phyloP scores from a whole-genome alignment of 257 asterid genomes.

The Nicotiana benthamiana region DNA sequence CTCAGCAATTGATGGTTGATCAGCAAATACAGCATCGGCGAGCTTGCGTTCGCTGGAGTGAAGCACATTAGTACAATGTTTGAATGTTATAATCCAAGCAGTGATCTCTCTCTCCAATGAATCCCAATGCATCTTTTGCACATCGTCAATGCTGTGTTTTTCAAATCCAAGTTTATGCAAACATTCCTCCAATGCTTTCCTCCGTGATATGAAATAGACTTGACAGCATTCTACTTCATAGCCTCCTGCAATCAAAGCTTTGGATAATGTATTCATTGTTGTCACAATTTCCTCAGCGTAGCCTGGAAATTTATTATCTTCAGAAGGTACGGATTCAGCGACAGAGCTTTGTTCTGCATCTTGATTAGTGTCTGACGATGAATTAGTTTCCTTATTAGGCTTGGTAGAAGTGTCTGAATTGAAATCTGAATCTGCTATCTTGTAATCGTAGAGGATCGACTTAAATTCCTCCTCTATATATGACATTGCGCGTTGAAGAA shows the following conservation, averaged over 20 bases:
- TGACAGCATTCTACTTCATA: constrained; percentile 62
- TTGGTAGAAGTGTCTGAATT: constrained; percentile 5
- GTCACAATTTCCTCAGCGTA: constrained; percentile 38
- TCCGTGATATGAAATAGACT: constrained; percentile 43
- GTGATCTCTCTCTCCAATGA: constrained; percentile 59
- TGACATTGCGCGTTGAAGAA: constrained; percentile 61
- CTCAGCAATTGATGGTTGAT: constrained; percentile 24
- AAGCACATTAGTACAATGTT: constrained; percentile 24
- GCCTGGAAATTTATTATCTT: constrained; percentile 24
- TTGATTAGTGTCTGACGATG: constrained; percentile 7
- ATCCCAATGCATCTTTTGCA: constrained; percentile 72
- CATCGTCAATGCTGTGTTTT: constrained; percentile 66
- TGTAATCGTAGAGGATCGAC: constrained; percentile 45
- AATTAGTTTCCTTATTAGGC: constrained; percentile 6
- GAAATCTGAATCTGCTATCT: constrained; percentile 8
- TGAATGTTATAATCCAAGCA: constrained; percentile 51
- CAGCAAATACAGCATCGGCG: constrained; percentile 31
- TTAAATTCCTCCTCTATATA: constrained; percentile 75
- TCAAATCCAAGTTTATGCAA: constrained; percentile 51
- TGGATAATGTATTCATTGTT: constrained; percentile 29
- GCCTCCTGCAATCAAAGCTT: constrained; percentile 50
- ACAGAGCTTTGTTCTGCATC: constrained; percentile 20
- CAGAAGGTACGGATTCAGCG: constrained; percentile 13
- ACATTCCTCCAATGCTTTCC: constrained; percentile 55
- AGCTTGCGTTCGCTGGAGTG: constrained; percentile 48